phyloP scores from a whole-genome alignment of 495 filamentous ascomycete species.

The Cercophora sp. region DNA sequence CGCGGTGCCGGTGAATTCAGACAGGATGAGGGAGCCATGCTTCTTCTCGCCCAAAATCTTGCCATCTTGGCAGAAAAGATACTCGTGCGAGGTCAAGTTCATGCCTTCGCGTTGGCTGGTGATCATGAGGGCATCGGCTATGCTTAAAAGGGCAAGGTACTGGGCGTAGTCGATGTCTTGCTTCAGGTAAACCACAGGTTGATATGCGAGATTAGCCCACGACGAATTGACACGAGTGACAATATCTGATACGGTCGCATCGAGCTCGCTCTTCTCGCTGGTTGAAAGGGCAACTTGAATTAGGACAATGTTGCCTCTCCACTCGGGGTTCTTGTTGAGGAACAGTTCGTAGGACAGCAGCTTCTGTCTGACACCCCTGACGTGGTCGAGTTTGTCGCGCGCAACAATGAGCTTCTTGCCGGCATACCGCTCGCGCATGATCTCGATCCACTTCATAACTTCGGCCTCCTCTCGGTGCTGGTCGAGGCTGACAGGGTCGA shows the following conservation, averaged over 20 bases:
- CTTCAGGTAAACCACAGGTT: constrained; percentile 89
- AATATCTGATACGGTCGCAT: constrained; percentile 84
- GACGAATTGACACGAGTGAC: constrained; percentile 86
- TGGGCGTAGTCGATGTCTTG: constrained; percentile 89
- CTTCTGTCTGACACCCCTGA: constrained; percentile 88
- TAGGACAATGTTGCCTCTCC: constrained; percentile 78
- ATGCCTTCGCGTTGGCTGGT: constrained; percentile 91
- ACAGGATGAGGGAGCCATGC: constrained; percentile 82
- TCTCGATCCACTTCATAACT: constrained; percentile 71
- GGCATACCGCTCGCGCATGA: constrained; percentile 72
- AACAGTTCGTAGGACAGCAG: constrained; percentile 89
- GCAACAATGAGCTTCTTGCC: constrained; percentile 88
- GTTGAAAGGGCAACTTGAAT: constrained; percentile 91
- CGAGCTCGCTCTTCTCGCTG: constrained; percentile 78
- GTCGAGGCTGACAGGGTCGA: constrained; percentile 73
- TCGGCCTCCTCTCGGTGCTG: constrained; percentile 66
- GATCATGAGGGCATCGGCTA: constrained; percentile 88
- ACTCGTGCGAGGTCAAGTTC: constrained; percentile 92
- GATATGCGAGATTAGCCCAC: constrained; percentile 81
- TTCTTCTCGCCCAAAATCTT: constrained; percentile 63
- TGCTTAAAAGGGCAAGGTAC: constrained; percentile 81
- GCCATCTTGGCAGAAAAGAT: constrained; percentile 90
- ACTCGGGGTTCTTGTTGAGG: constrained; percentile 86
- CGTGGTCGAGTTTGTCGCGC: constrained; percentile 86
- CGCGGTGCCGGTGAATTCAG: constrained; percentile 89